Evolutionary conservation across 495 filamentous ascomycete species (phyloP).

Genomic region (Tuber indicum): DNA sequence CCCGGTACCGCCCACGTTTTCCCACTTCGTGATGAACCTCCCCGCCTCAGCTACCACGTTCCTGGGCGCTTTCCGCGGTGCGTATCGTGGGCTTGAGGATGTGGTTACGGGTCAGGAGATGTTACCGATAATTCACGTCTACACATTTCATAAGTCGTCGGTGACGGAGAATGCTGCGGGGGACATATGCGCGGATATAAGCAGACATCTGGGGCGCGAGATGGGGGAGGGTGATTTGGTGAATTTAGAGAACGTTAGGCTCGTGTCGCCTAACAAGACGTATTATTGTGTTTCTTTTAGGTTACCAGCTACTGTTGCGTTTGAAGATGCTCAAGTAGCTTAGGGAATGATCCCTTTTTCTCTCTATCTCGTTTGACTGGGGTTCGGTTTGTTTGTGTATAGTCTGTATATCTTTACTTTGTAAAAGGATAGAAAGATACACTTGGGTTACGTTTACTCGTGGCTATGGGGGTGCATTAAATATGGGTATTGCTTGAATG

Average conservation of each 20-base stretch:
- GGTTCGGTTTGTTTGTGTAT: background rate
- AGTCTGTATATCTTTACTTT: background rate
- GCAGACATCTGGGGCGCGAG: conserved; percentile 25
- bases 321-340: conserved; percentile 43
- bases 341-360: background rate
- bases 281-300: conserved; percentile 96
- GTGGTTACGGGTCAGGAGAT: conserved; percentile 57
- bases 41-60: conserved; percentile 82
- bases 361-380: background rate
- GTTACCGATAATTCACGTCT: conserved; percentile 80
- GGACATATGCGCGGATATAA: conserved; percentile 29
- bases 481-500: background rate
- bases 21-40: conserved; percentile 95
- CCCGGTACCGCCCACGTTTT: conserved; percentile 61
- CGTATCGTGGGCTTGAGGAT: conserved; percentile 62
- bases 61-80: conserved; percentile 72
- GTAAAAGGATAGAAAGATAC: background rate
- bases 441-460: background rate
- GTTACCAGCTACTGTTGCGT: conserved; percentile 74
- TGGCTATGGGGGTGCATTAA: background rate
- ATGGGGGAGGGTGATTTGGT: conserved; percentile 53
- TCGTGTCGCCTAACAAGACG: conserved; percentile 86
- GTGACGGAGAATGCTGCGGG: conserved; percentile 18
- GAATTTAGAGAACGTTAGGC: conserved; percentile 67
- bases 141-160: conserved; percentile 45